Percentiles rank a stretch among this genome's conserved stretches.
These are phyloP conservation scores for Blastobotrys elegans DNA, from an alignment of 1,139 yeast genomes.

Conservation along the genomic window DNA sequence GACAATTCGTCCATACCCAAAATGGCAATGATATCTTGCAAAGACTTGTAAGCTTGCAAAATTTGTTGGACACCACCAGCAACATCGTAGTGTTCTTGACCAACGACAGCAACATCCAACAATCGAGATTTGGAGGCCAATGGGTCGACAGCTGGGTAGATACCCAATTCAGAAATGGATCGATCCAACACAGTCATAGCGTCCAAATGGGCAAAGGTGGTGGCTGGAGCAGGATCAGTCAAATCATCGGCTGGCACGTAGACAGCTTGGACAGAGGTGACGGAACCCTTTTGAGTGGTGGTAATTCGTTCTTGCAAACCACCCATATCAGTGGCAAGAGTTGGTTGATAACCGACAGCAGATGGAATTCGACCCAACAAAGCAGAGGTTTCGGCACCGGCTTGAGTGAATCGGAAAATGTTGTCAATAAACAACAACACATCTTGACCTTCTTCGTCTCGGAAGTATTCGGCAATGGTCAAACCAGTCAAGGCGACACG, in stretches of 20 bases:
- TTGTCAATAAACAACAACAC: constrained; percentile 98
- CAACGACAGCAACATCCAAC: constrained; percentile 94
- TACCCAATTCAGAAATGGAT: constrained; percentile 99
- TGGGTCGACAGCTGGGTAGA: constrained; percentile 99
- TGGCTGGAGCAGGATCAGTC: constrained; percentile 99
- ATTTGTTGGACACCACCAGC: constrained; percentile 97
- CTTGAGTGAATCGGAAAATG: constrained; percentile 99
- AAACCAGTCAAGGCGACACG: constrained; percentile 99
- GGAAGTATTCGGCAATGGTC: constrained; percentile 99
- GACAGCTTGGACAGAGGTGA: constrained; percentile 99
- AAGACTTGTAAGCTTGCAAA: constrained; percentile 98
- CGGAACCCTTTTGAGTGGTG: constrained; percentile 99
- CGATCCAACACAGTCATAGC: constrained; percentile 99
- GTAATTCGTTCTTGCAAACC: constrained; percentile 99
- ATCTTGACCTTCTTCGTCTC: constrained; percentile 99
- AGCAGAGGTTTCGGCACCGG: constrained; percentile 99
- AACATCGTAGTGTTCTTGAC: constrained; percentile 96
- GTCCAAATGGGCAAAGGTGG: constrained; percentile 99
- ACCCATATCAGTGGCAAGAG: constrained; percentile 99
- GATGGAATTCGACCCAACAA: constrained; percentile 99
- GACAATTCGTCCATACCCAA: constrained; percentile 99
- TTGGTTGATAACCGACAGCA: constrained; percentile 99
- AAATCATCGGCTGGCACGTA: constrained; percentile 99
- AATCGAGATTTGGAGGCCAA: constrained; percentile 99
- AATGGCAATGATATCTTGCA: constrained; percentile 99